Conservation (phyloP, 768 basidiomycete species). For the Boletus eberwhitei region DNA sequence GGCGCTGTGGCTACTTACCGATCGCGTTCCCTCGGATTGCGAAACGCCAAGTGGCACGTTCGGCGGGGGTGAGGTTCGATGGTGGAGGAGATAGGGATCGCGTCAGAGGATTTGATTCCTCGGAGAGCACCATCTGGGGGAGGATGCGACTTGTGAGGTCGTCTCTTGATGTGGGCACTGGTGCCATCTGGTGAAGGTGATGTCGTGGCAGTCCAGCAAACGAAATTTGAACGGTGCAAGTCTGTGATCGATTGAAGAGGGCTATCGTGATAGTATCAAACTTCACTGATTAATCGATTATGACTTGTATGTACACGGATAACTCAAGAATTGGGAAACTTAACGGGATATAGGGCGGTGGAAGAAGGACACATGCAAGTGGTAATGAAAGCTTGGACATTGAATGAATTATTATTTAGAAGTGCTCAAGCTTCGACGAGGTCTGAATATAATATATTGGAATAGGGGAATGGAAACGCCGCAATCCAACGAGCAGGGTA, state of each 20-base stretch:
- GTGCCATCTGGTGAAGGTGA: slow-evolving; percentile 1
- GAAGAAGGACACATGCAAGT: neutral
- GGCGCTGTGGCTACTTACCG: slow-evolving; percentile 23
- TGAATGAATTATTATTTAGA: too few relatives aligned
- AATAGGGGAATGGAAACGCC: too few relatives aligned
- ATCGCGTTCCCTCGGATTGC: slow-evolving; percentile 40
- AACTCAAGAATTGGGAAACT: neutral
- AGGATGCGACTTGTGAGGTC: slow-evolving; percentile 29
- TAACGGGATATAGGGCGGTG: neutral
- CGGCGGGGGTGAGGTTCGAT: slow-evolving; percentile 15
- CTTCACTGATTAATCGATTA: too few relatives aligned
- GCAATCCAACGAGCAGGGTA: too few relatives aligned
- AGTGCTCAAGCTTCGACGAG: too few relatives aligned
- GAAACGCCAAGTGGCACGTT: slow-evolving; percentile 36
- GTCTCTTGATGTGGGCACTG: slow-evolving; percentile 14
- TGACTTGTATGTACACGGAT: neutral
- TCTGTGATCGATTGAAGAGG: neutral
- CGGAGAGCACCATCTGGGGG: slow-evolving; percentile 33
- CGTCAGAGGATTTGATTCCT: slow-evolving; percentile 34
- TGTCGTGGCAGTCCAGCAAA: neutral
- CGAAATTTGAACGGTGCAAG: neutral
- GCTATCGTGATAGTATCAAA: neutral
- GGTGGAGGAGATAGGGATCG: slow-evolving; percentile 20
- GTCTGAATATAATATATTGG: too few relatives aligned
- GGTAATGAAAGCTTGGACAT: neutral